Evolutionary conservation across 768 basidiomycete genomes (phyloP).

Genomic region (Tricholoma matsutake): DNA sequence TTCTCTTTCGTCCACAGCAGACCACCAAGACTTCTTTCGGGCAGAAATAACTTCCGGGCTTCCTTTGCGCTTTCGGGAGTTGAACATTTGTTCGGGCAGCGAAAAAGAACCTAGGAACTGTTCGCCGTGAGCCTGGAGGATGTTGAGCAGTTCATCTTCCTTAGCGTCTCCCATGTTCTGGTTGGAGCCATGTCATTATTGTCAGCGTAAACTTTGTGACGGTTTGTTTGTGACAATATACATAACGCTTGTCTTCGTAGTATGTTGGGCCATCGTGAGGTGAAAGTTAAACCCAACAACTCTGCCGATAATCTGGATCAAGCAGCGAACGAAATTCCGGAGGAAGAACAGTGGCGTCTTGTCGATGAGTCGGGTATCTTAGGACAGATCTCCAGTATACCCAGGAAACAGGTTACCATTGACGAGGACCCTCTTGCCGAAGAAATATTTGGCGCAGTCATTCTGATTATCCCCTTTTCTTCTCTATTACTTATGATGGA

Average conservation of each 20-base stretch:
- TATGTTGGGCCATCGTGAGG: slow-evolving; percentile 1
- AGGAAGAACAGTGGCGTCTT: slow-evolving; percentile 78
- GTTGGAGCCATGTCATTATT: not conserved
- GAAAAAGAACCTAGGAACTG: slow-evolving; percentile 44
- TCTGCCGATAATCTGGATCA: slow-evolving; percentile 5
- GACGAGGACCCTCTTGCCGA: slow-evolving; percentile 53
- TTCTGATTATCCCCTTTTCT: slow-evolving; percentile 70
- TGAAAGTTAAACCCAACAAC: not conserved
- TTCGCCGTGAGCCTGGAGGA: slow-evolving; percentile 46
- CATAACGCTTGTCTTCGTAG: slow-evolving; percentile 30
- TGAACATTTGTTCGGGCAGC: slow-evolving; percentile 11
- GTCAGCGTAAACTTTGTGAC: not conserved
- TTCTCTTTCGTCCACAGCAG: not conserved
- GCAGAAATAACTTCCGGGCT: not conserved
- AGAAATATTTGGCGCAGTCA: slow-evolving; percentile 64
- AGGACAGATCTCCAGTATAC: slow-evolving; percentile 25
- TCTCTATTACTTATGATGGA: slow-evolving; percentile 81
- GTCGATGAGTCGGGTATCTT: slow-evolving; percentile 65
- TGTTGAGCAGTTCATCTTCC: slow-evolving; percentile 35
- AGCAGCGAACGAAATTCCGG: slow-evolving; percentile 50
- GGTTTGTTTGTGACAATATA: slow-evolving; percentile 6
- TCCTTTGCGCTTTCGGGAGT: slow-evolving; percentile 23
- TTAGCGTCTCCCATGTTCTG: not conserved
- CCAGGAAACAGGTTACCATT: slow-evolving; percentile 17
- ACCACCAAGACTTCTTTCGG: not conserved